Conservation (phyloP, 2,329 filamentous ascomycete species). For the Cryphonectria naterciae region DNA sequence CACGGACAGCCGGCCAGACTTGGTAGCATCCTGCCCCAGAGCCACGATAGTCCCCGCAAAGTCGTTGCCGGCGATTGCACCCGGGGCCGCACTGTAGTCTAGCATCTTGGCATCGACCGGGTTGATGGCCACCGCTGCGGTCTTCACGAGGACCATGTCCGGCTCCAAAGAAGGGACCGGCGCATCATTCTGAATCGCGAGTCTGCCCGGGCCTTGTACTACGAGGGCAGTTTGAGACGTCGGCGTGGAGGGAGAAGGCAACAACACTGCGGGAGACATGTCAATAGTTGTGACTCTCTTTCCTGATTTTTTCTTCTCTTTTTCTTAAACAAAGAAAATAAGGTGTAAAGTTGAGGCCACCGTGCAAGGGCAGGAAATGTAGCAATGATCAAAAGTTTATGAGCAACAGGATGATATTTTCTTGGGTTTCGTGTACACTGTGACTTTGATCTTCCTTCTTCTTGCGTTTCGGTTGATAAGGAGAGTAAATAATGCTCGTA, state of each 20-base stretch:
- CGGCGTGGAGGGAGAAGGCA: neutral
- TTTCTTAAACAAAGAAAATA: neutral
- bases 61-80: conserved; percentile 39
- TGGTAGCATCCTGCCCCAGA: conserved; percentile 29
- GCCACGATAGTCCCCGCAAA: conserved; percentile 40
- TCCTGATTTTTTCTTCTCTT: neutral
- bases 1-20: neutral
- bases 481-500: no score
- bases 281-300: neutral
- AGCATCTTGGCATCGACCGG: conserved; percentile 41
- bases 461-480: neutral
- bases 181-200: neutral
- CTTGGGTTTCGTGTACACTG: neutral
- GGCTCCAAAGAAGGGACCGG: conserved; percentile 6
- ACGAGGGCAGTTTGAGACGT: neutral
- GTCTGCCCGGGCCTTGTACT: neutral
- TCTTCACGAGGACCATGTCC: conserved; percentile 32
- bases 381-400: neutral
- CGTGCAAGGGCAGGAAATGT: neutral
- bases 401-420: neutral
- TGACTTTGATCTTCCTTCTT: neutral
- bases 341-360: neutral
- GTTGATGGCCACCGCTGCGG: conserved; percentile 41
- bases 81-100: conserved; percentile 33
- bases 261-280: neutral